Evolutionary conservation across 331 rosid genomes (phyloP).

Genomic region (Stylosanthes scabra): DNA sequence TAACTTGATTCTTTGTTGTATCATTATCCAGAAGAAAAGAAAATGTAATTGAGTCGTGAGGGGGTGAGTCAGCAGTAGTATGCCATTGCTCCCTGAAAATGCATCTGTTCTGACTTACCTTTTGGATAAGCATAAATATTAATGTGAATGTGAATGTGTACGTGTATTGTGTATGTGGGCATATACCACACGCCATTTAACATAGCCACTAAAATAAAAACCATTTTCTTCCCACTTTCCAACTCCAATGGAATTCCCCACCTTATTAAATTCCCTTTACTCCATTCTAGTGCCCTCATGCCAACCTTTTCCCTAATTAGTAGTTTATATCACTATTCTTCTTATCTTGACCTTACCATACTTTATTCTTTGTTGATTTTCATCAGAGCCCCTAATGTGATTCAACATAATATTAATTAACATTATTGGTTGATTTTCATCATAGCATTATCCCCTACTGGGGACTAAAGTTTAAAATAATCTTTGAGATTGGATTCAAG

Average conservation of each 20-base stretch:
- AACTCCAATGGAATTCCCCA: conserved; percentile 1
- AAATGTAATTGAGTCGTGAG: background rate
- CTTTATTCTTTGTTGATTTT: background rate
- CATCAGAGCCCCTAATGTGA: background rate
- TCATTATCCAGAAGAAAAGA: background rate
- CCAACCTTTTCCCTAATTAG: conserved; percentile 6
- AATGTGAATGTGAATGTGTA: no score
- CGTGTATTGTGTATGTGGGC: background rate
- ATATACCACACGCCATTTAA: conserved; percentile 24
- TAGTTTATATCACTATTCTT: no score
- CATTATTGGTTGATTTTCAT: no score
- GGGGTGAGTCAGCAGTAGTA: conserved; percentile 29
- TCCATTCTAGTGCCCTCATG: background rate
- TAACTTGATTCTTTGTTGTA: no score
- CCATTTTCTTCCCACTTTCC: conserved; percentile 8
- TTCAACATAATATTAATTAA: background rate
- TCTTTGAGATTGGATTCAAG: no score
- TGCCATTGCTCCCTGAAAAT: conserved; percentile 20
- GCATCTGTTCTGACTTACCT: conserved; percentile 11
- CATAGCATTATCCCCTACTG: no score
- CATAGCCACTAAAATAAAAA: conserved; percentile 14
- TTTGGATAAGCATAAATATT: conserved; percentile 28
- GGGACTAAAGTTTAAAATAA: no score
- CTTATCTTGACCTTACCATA: background rate
- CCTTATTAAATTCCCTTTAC: background rate